Base-by-base conservation (phyloP, 2,329 filamentous ascomycete species). In the Sporothrix brunneoviolacea region DNA sequence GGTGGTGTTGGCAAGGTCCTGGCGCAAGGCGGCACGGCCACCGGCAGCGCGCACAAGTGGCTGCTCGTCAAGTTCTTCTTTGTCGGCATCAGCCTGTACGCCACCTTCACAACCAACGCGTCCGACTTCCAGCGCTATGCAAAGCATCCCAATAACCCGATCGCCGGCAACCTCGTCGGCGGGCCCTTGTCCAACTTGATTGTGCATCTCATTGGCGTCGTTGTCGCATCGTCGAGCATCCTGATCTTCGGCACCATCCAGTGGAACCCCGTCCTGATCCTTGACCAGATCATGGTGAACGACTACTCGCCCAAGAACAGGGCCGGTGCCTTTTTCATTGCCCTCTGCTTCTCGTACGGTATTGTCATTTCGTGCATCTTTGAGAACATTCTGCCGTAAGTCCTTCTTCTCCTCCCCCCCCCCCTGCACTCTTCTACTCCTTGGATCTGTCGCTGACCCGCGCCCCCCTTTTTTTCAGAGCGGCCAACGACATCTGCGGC, bases 81-180 rank as follows among this genome's bases (percentile, higher is more conserved):
- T 22, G 58, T 70, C 10, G 64, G 64, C 38, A 57, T 64, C 15
- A 61, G 65, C 32, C 64, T 64, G 51, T 65, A 62, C 37, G 63
- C 63, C 8, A 70, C 64, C 5, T 70, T 64, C 57, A 66, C 61
- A n/a, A 65, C 61, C 35, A 70, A 70, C 53, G 68, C 68, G 4
- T 64, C 69, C 0, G 69, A 73, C 56, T 67, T 72, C 39, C 69
- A 71, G 52, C 62, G 71, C 15, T 74, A 73, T 54, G 66, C 70
- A 0, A 57, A 48, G 0, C 65, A 64, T 37, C 66, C 68, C 2
- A 66, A 63, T 9, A 69, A 74, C 53, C 65, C 69, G 2, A 61
- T 74, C 16, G 27, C 65, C 4, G 69, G 68, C 1, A 68, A 73
- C 46, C 8, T 71, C 3, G 33, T 72, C 18, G 66, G 69, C 18